Percentiles rank a stretch among this genome's conserved stretches.
phyloP scores from a whole-genome alignment of 495 filamentous ascomycete genomes.

The Talaromyces trachyspermus region DNA sequence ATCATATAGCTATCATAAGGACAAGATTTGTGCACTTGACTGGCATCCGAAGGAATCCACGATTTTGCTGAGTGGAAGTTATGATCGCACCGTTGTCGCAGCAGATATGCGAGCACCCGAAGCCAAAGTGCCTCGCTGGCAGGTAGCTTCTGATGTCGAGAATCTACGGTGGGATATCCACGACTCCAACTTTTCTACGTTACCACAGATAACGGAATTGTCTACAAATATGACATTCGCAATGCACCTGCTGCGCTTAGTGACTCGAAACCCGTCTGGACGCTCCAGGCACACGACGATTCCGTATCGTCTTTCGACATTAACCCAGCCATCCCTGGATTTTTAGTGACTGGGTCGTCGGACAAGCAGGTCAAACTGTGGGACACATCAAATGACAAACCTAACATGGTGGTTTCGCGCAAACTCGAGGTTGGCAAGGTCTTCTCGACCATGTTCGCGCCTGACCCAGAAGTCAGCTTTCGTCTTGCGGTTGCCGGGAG shows the following conservation, averaged over 20 bases:
- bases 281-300: constrained; percentile 88
- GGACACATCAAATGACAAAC: constrained; percentile 71
- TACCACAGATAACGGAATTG: constrained; percentile 80
- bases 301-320: constrained; percentile 93
- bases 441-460: constrained; percentile 83
- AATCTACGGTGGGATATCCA: constrained; percentile 88
- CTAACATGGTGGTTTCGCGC: constrained; percentile 82
- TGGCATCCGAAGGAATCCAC: constrained; percentile 89
- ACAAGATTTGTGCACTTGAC: constrained; percentile 91
- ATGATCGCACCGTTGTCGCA: constrained; percentile 85
- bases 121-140: constrained; percentile 69
- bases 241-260: constrained; percentile 59
- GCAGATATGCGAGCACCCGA: constrained; percentile 91
- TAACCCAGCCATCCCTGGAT: constrained; percentile 81
- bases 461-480: constrained; percentile 84
- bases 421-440: constrained; percentile 92
- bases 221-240: constrained; percentile 82
- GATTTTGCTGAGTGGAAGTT: constrained; percentile 82
- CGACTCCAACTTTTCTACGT: constrained; percentile 89
- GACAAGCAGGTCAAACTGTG: constrained; percentile 96
- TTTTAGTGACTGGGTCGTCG: constrained; percentile 82
- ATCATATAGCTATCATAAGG: constrained; percentile 83
- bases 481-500: constrained; percentile 88
- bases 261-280: constrained; percentile 80
- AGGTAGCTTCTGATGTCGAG: constrained; percentile 92